Percentiles rank a stretch among this genome's conserved stretches.
phyloP scores from a whole-genome alignment of 768 basidiomycete species.

The Amanita rubescens region DNA sequence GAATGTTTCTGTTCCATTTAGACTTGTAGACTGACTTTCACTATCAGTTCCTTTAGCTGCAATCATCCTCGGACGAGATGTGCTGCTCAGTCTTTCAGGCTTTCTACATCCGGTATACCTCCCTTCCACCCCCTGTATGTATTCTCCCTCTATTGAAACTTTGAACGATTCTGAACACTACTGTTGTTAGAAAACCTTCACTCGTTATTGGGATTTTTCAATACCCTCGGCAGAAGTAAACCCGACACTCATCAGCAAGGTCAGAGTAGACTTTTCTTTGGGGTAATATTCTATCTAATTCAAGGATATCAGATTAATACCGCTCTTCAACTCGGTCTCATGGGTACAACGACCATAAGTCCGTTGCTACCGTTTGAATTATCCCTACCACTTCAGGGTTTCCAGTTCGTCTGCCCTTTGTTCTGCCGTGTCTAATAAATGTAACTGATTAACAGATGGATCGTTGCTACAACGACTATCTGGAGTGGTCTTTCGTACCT shows the following conservation, averaged over 20 bases:
- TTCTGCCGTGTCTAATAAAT: slow-evolving; percentile 3
- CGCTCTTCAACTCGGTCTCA: slow-evolving; percentile 80
- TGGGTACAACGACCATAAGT: slow-evolving; percentile 83
- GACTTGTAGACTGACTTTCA: slow-evolving; percentile 5
- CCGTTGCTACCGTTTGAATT: slow-evolving; percentile 68
- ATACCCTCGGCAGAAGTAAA: slow-evolving; percentile 93
- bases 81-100: slow-evolving; percentile 80
- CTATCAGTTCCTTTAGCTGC: slow-evolving; percentile 64
- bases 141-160: background rate
- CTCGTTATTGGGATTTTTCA: slow-evolving; percentile 93
- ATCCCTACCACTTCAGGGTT: slow-evolving; percentile 43
- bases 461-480: slow-evolving; percentile 85
- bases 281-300: background rate
- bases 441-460: slow-evolving; percentile 43
- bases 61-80: slow-evolving; percentile 85
- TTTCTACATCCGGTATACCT: slow-evolving; percentile 89
- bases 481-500: slow-evolving; percentile 87
- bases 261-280: slow-evolving; percentile 16
- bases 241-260: slow-evolving; percentile 93
- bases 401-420: slow-evolving; percentile 58
- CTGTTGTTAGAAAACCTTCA: slow-evolving; percentile 69
- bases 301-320: slow-evolving; percentile 68
- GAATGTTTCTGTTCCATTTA: background rate
- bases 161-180: background rate
- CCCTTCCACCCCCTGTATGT: slow-evolving; percentile 80